A percentile compares a stretch with the other conserved stretches of the same genome.
phyloP scores from a whole-genome alignment of 192 early-diverging fungal genomes.

The Coemansia sp. region DNA sequence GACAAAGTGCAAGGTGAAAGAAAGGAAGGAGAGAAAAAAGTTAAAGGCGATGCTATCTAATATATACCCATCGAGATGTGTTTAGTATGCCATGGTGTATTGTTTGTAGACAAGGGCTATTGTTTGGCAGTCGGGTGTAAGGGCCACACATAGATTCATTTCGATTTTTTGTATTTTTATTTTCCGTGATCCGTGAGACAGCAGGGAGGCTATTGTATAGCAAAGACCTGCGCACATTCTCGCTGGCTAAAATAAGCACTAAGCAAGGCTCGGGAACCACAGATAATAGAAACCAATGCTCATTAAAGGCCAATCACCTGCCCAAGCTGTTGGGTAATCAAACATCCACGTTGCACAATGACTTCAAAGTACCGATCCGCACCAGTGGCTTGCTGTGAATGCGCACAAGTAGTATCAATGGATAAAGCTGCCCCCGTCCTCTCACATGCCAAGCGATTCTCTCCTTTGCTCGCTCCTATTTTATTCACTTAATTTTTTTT shows the following conservation, averaged over 20 bases:
- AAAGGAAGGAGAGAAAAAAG: neutral
- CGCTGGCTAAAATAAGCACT: too few species aligned
- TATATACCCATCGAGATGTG: too few species aligned
- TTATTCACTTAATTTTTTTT: too few species aligned
- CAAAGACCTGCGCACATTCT: neutral
- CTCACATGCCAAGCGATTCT: too few species aligned
- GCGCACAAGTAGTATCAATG: neutral
- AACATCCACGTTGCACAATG: constrained; percentile 21
- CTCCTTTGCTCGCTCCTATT: neutral
- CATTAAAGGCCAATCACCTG: too few species aligned
- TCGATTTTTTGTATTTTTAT: neutral
- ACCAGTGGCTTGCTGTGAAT: neutral
- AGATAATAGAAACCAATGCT: neutral
- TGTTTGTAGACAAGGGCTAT: neutral
- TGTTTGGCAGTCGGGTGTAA: neutral
- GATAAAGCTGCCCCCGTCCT: too few species aligned
- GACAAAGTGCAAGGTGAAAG: neutral
- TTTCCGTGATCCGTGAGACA: too few species aligned
- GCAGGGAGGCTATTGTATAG: neutral
- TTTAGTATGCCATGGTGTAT: too few species aligned
- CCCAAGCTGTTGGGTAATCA: neutral
- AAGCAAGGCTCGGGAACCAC: neutral
- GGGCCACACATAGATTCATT: neutral
- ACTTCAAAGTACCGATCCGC: too few species aligned
- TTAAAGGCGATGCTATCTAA: too few species aligned